Conservation (phyloP, 2,329 filamentous ascomycete genomes). For the Cladosporium sp. region DNA sequence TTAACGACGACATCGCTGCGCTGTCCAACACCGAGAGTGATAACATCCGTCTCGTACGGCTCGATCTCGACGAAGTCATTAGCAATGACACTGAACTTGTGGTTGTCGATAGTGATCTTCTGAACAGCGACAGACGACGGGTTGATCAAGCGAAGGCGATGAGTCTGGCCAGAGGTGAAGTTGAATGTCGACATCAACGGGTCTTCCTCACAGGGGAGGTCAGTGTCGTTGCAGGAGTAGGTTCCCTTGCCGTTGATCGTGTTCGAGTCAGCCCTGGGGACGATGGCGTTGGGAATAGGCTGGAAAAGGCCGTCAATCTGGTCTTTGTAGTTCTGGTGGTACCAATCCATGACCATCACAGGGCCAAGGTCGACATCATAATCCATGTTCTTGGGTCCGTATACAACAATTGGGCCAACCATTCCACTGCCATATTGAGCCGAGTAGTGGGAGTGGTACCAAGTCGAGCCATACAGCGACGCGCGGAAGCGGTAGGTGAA, state of each 20-base stretch:
- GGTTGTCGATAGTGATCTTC: conserved; percentile 40
- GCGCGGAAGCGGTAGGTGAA: conserved; percentile 37
- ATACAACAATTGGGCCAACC: conserved; percentile 26
- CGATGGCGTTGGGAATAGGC: conserved; percentile 11
- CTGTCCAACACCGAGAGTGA: conserved; percentile 38
- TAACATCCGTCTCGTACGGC: conserved; percentile 34
- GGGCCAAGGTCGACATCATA: conserved; percentile 28
- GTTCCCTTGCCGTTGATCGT: conserved; percentile 25
- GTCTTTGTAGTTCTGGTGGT: conserved; percentile 28
- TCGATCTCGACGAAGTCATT: conserved; percentile 38
- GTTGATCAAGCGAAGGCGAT: conserved; percentile 40
- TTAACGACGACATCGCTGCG: conserved; percentile 36
- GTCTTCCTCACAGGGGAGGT: conserved; percentile 20
- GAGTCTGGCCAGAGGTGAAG: conserved; percentile 36
- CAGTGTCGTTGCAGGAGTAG: conserved; percentile 22
- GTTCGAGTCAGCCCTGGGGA: conserved; percentile 20
- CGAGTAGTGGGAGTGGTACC: conserved; percentile 35
- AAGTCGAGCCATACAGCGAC: conserved; percentile 29
- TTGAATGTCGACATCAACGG: conserved; percentile 30
- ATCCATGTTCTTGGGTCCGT: conserved; percentile 22
- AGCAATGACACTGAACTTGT: conserved; percentile 38
- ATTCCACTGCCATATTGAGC: conserved; percentile 25
- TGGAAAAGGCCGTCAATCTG: conserved; percentile 14
- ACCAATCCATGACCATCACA: conserved; percentile 27
- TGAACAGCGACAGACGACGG: conserved; percentile 34